Percentiles rank a stretch among this genome's conserved stretches.
Evolutionary conservation across 768 basidiomycete genomes (phyloP).

Genomic region (Rubroboletus pulcherrimus): DNA sequence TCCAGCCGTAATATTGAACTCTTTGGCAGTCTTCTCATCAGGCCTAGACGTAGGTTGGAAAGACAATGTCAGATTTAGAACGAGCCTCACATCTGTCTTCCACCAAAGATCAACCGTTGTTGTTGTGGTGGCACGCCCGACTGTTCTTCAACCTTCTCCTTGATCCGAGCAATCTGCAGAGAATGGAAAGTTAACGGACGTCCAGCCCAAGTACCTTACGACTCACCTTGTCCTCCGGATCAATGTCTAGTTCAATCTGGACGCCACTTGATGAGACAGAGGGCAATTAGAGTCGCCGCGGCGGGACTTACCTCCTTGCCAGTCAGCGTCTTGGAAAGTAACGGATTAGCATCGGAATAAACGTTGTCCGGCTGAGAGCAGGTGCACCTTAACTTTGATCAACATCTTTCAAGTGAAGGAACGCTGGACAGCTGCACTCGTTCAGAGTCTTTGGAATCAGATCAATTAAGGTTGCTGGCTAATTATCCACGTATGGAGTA

Average conservation of each 20-base stretch:
- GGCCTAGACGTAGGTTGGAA: conserved; percentile 45
- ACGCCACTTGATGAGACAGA: conserved; percentile 10
- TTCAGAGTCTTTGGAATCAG: not conserved
- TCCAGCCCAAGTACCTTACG: not conserved
- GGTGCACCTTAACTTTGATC: conserved; percentile 25
- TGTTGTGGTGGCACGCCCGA: conserved; percentile 96
- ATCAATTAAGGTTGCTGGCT: not conserved
- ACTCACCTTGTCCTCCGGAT: conserved; percentile 78
- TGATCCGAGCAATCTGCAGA: conserved; percentile 82
- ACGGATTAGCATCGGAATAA: not conserved
- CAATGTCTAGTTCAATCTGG: conserved; percentile 94
- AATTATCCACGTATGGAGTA: not conserved
- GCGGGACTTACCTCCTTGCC: conserved; percentile 80
- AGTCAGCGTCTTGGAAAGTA: conserved; percentile 49
- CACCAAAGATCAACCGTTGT: conserved; percentile 89
- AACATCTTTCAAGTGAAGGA: conserved; percentile 16
- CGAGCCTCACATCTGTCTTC: conserved; percentile 81
- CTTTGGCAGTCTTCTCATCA: conserved; percentile 87
- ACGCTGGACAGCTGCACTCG: not conserved
- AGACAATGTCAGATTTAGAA: not conserved
- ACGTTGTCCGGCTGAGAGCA: not conserved
- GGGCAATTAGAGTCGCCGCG: not conserved
- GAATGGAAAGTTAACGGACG: not conserved
- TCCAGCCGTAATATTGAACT: conserved; percentile 80
- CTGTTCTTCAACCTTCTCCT: conserved; percentile 98